Evolutionary conservation across 495 filamentous ascomycete genomes (phyloP).

Genomic region (Talaromyces ruber): DNA sequence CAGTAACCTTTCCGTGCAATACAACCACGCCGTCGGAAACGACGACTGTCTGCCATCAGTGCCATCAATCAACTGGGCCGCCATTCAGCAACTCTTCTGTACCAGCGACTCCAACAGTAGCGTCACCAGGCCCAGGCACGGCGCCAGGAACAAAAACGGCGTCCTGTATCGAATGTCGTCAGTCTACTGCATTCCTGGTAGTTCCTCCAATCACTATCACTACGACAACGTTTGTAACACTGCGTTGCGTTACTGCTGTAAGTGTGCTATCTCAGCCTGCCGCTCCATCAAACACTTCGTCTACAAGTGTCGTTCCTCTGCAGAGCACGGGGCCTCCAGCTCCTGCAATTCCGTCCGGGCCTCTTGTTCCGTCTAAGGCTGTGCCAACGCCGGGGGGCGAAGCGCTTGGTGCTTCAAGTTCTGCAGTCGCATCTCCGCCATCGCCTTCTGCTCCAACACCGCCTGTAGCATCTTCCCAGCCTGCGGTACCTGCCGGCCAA

Average conservation of each 20-base stretch:
- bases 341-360: neutral
- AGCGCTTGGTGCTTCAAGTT: neutral
- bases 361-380: neutral
- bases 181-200: neutral
- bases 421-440: neutral
- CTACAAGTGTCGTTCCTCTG: neutral
- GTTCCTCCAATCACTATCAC: neutral
- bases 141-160: neutral
- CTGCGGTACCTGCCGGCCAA: neutral
- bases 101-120: conserved; percentile 9
- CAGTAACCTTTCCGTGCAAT: neutral
- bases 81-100: conserved; percentile 19
- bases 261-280: neutral
- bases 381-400: neutral
- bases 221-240: neutral
- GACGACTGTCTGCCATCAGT: neutral
- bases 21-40: neutral
- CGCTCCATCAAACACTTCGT: neutral
- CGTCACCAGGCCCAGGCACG: neutral
- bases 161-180: neutral
- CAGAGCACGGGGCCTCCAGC: neutral
- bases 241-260: neutral
- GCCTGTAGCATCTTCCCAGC: neutral
- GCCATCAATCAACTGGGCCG: neutral
- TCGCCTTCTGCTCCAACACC: neutral